Evolutionary conservation across 2,329 filamentous ascomycete species (phyloP).

Genomic region (Cladosporium sp.): DNA sequence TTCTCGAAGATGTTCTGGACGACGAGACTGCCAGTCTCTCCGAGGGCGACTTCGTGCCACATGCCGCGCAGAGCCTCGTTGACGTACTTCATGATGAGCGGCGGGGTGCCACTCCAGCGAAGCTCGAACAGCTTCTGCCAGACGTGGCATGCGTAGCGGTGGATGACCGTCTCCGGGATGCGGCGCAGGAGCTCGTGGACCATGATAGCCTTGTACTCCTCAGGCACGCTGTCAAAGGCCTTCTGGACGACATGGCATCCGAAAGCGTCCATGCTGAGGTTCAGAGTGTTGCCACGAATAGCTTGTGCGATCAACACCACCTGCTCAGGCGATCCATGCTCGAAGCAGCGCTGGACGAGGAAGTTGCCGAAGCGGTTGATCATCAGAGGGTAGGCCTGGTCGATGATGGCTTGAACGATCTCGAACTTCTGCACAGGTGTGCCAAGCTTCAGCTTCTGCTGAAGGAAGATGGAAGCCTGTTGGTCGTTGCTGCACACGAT

Average conservation of each 20-base stretch:
- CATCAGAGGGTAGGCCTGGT: slow-evolving; percentile 94
- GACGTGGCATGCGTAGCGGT: slow-evolving; percentile 97
- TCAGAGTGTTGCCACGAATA: slow-evolving; percentile 91
- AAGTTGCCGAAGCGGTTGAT: slow-evolving; percentile 99
- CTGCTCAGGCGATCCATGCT: slow-evolving; percentile 93
- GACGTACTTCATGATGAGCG: slow-evolving; percentile 98
- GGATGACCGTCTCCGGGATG: slow-evolving; percentile 96
- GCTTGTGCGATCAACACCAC: slow-evolving; percentile 91
- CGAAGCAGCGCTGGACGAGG: slow-evolving; percentile 96
- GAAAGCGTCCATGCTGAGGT: slow-evolving; percentile 96
- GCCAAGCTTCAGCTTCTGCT: slow-evolving; percentile 97
- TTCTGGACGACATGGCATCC: slow-evolving; percentile 98
- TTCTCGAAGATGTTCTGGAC: slow-evolving; percentile 99
- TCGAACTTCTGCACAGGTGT: slow-evolving; percentile 95
- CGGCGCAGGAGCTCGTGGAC: slow-evolving; percentile 94
- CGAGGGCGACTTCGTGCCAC: slow-evolving; percentile 98
- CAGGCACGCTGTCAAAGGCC: slow-evolving; percentile 94
- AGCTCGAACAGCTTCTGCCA: slow-evolving; percentile 99
- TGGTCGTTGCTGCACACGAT: slow-evolving; percentile 99
- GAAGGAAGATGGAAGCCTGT: slow-evolving; percentile 96
- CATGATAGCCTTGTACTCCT: slow-evolving; percentile 98
- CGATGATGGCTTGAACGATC: slow-evolving; percentile 93
- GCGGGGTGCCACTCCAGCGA: slow-evolving; percentile 89
- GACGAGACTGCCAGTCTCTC: slow-evolving; percentile 95
- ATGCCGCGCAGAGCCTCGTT: slow-evolving; percentile 93